These are phyloP conservation scores for Rhododendron kiyosumense DNA, from an alignment of 148 eudicot genomes.

Conservation along the genomic window DNA sequence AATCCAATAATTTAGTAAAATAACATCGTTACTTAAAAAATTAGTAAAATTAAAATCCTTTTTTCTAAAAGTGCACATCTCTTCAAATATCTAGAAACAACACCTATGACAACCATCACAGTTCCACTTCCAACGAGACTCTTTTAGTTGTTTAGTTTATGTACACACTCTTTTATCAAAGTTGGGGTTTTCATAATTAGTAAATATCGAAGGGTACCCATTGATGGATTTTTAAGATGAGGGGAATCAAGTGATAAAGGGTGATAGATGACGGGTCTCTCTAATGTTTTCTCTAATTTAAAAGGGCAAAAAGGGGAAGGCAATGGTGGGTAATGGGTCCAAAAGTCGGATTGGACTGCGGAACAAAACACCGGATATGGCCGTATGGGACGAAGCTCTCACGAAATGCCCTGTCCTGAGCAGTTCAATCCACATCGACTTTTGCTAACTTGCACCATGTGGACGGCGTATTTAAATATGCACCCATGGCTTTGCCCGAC, in stretches of 20 bases:
- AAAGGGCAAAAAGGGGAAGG: not conserved
- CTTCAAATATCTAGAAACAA: not conserved
- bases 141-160: not conserved
- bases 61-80: not conserved
- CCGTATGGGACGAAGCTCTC: conserved; percentile 6
- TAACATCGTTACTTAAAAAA: not conserved
- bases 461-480: not conserved
- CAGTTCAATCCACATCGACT: not conserved
- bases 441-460: not conserved
- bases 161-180: not conserved
- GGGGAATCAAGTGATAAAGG: not conserved
- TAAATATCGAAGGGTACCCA: not conserved
- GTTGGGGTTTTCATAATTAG: not conserved
- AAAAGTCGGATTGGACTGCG: not conserved
- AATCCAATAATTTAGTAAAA: not conserved
- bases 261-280: not conserved
- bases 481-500: not conserved
- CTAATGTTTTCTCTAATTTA: not conserved
- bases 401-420: no score
- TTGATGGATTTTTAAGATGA: not conserved
- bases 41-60: not conserved
- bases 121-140: not conserved
- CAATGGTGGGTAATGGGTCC: not conserved
- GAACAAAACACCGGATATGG: not conserved
- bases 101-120: not conserved